A percentile compares a stretch with the other conserved stretches of the same genome.
phyloP scores from a whole-genome alignment of 2,329 filamentous ascomycete genomes.

The Cercospora janseana region DNA sequence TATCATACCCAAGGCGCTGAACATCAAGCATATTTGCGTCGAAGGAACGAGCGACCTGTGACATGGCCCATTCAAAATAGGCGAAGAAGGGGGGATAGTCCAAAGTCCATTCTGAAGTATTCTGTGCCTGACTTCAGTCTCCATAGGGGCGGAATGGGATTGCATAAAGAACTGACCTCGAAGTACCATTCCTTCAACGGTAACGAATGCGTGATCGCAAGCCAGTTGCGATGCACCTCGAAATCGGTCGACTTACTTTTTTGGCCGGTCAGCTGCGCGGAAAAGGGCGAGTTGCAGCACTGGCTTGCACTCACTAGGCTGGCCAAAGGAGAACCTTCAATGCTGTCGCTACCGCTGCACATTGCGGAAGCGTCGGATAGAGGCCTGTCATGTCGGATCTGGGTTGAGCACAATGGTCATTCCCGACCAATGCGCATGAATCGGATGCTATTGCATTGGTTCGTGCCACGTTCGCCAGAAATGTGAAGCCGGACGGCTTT shows the following conservation, averaged over 20 bases:
- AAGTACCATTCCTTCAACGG: slow-evolving; percentile 90
- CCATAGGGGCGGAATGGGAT: too few species aligned
- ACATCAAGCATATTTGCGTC: slow-evolving; percentile 82
- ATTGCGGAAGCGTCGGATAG: slow-evolving; percentile 86
- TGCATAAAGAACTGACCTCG: slow-evolving; percentile 56
- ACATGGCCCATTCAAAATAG: slow-evolving; percentile 91
- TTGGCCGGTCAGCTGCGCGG: slow-evolving; percentile 21
- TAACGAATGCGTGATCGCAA: slow-evolving; percentile 89
- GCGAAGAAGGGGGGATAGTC: slow-evolving; percentile 99
- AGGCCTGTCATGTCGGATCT: slow-evolving; percentile 65
- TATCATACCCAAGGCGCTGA: slow-evolving; percentile 78
- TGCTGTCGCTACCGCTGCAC: slow-evolving; percentile 78
- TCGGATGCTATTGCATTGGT: slow-evolving; percentile 13
- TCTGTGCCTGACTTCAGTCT: slow-evolving; percentile 44
- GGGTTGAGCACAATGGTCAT: slow-evolving; percentile 8
- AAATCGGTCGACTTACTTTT: slow-evolving; percentile 99
- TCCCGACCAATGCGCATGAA: slow-evolving; percentile 12
- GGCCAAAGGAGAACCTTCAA: slow-evolving; percentile 92
- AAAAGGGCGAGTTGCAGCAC: neutral
- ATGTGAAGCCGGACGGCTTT: neutral
- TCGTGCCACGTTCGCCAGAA: neutral
- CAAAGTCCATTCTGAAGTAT: slow-evolving; percentile 98
- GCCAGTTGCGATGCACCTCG: slow-evolving; percentile 98
- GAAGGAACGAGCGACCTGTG: slow-evolving; percentile 71
- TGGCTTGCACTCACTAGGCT: slow-evolving; percentile 71